A percentile compares a stretch with the other conserved stretches of the same genome.
Conservation (phyloP, 2,329 filamentous ascomycete genomes). For the Cercospora canescens region DNA sequence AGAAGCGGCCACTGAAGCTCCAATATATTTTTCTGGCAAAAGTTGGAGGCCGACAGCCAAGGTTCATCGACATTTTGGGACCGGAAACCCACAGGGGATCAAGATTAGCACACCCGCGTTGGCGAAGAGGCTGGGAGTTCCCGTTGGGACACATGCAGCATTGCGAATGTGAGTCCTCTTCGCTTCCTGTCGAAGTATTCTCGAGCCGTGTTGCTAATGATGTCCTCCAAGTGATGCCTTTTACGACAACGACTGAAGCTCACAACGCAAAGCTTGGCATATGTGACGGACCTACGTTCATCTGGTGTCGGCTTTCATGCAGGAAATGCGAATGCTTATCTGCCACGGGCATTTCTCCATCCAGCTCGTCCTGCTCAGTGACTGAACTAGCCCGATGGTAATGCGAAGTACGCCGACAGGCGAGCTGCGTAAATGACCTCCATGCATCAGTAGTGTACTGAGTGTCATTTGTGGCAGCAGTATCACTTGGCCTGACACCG, state of each 20-base stretch:
- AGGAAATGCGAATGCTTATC: not conserved
- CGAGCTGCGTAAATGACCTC: too few relatives aligned
- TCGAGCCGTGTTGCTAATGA: not conserved
- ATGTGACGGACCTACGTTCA: not conserved
- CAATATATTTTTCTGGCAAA: not conserved
- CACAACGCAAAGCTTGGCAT: not conserved
- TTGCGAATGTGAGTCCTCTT: not conserved
- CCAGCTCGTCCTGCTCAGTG: too few relatives aligned
- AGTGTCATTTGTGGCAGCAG: too few relatives aligned
- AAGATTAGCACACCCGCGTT: slow-evolving; percentile 10
- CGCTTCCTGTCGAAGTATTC: not conserved
- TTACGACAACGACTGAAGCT: not conserved
- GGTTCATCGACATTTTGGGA: slow-evolving; percentile 1
- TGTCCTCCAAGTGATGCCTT: not conserved
- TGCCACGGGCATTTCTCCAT: not conserved
- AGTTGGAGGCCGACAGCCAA: slow-evolving; percentile 8
- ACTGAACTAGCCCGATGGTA: too few relatives aligned
- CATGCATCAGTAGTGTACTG: too few relatives aligned
- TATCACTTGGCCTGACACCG: too few relatives aligned
- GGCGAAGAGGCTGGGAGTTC: slow-evolving; percentile 14
- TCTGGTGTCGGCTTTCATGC: not conserved
- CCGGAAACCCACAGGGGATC: not conserved
- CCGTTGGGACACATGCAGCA: not conserved
- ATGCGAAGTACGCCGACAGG: too few relatives aligned
- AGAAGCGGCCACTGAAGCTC: not conserved